These are phyloP conservation scores for Hygrophila difformis DNA, from an alignment of 257 asterid species.

Conservation along the genomic window DNA sequence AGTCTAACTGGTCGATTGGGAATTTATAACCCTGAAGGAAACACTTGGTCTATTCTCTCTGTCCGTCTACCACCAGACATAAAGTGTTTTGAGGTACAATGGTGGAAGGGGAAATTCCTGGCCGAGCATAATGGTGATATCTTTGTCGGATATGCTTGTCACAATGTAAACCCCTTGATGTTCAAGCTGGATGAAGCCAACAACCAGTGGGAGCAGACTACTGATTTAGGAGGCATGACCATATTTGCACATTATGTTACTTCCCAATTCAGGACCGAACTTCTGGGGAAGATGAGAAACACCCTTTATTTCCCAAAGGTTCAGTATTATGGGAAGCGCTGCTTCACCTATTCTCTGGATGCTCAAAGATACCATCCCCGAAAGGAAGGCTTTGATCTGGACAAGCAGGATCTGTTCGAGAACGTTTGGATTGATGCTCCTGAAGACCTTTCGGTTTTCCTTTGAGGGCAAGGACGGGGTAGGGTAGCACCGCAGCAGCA, in stretches of 20 bases:
- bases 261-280: conserved; percentile 37
- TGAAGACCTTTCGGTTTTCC: conserved; percentile 27
- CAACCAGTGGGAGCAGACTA: conserved; percentile 34
- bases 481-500: too few relatives aligned
- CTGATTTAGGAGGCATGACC: conserved; percentile 32
- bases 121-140: conserved; percentile 48
- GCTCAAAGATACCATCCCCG: conserved; percentile 36
- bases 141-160: conserved; percentile 32
- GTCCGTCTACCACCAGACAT: conserved; percentile 36
- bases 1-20: conserved; percentile 51
- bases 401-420: conserved; percentile 36
- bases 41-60: conserved; percentile 33
- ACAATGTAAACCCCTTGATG: conserved; percentile 28
- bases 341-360: conserved; percentile 37
- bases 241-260: conserved; percentile 44
- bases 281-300: conserved; percentile 36
- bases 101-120: conserved; percentile 48
- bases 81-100: conserved; percentile 17
- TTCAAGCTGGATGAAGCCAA: conserved; percentile 32
- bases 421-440: conserved; percentile 56
- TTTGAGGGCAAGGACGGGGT: conserved; percentile 9
- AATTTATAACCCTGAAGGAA: conserved; percentile 28
- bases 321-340: conserved; percentile 39
- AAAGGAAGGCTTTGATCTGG: conserved; percentile 37
- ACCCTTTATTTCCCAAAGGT: conserved; percentile 44